These are phyloP conservation scores for Triangularia setosa DNA, from an alignment of 2,329 filamentous ascomycete species.

Conservation along the genomic window DNA sequence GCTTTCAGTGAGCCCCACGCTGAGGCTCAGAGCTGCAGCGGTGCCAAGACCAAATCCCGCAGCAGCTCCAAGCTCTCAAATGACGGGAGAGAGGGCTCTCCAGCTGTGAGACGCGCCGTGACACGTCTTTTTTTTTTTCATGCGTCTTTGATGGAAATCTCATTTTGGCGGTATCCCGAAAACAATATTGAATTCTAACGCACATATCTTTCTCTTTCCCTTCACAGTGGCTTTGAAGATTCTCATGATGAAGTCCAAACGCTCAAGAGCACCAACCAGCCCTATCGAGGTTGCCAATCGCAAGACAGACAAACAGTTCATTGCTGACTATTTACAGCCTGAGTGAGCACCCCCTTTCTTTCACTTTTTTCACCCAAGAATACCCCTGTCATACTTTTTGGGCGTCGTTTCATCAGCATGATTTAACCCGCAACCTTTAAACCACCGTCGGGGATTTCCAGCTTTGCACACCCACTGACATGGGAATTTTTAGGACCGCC, in stretches of 20 bases:
- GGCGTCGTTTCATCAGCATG: not conserved
- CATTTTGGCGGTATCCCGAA: not conserved
- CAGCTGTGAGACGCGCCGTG: not conserved
- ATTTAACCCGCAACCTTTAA: not conserved
- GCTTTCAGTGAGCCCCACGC: not conserved
- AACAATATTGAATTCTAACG: not conserved
- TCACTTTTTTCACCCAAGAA: not conserved
- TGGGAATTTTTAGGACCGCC: not conserved
- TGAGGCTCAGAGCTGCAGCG: not conserved
- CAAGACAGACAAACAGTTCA: constrained; percentile 46
- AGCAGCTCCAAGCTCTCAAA: not conserved
- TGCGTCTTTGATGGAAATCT: not conserved
- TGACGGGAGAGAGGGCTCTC: not conserved
- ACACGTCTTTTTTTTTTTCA: not conserved
- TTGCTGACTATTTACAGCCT: constrained; percentile 44
- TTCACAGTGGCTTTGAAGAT: not conserved
- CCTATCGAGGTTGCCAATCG: constrained; percentile 46
- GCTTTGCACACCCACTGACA: not conserved
- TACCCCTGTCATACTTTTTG: not conserved
- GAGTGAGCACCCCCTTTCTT: constrained; percentile 22
- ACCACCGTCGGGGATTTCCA: not conserved
- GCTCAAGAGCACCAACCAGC: constrained; percentile 26
- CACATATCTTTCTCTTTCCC: not conserved
- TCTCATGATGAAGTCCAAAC: constrained; percentile 25
- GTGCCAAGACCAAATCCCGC: not conserved